Evolutionary conservation across 371 early-diverging fungal species (phyloP).

Genomic region (Chytridium lagenaria): DNA sequence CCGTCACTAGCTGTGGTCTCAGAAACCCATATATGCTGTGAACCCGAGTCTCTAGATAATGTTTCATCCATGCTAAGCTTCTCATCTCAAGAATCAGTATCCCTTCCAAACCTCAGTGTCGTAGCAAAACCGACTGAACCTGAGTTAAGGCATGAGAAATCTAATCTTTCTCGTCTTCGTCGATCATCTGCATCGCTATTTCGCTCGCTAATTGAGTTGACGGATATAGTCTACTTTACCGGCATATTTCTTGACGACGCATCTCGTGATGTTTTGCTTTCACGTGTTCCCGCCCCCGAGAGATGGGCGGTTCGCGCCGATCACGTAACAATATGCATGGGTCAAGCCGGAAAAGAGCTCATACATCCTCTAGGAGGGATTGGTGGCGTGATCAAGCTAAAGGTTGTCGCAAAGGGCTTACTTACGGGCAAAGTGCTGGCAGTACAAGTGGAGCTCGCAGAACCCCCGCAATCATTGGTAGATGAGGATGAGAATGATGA

Average conservation of each 20-base stretch:
- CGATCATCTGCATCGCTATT: slow-evolving; percentile 42
- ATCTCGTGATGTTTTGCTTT: slow-evolving; percentile 23
- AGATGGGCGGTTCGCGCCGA: slow-evolving; percentile 33
- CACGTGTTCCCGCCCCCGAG: slow-evolving; percentile 24
- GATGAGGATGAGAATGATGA: not conserved
- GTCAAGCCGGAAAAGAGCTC: slow-evolving; percentile 31
- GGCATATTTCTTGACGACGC: slow-evolving; percentile 37
- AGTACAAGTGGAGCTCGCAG: slow-evolving; percentile 35
- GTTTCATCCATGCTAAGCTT: too few species aligned
- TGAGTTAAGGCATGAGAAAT: not conserved
- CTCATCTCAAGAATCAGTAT: too few species aligned
- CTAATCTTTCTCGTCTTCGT: not conserved
- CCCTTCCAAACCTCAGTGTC: not conserved
- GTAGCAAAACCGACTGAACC: not conserved
- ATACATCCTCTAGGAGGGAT: slow-evolving; percentile 45
- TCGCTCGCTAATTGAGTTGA: slow-evolving; percentile 39
- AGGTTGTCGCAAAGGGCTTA: slow-evolving; percentile 39
- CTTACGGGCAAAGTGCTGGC: slow-evolving; percentile 35
- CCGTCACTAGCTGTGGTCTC: too few species aligned
- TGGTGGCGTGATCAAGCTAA: slow-evolving; percentile 37
- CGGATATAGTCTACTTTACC: slow-evolving; percentile 44
- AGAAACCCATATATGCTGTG: too few species aligned
- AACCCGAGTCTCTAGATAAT: too few species aligned
- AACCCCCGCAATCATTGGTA: not conserved
- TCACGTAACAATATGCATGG: slow-evolving; percentile 46